Evolutionary conservation across 176 grass and related monocot genomes (phyloP).

Genomic region (Stipa capillata): DNA sequence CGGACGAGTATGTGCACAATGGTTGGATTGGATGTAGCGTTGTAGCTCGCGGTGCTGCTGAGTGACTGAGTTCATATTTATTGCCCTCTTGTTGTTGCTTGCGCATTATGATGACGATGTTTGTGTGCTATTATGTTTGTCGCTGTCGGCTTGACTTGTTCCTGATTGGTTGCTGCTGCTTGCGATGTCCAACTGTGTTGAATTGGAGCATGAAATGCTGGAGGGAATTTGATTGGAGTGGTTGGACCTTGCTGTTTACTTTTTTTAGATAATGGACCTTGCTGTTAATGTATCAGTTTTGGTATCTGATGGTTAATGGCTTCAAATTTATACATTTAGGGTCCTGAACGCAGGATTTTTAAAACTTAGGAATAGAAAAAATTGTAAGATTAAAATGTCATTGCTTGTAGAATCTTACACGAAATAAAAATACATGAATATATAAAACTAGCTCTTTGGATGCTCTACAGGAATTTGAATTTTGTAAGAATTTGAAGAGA

Average conservation of each 20-base stretch:
- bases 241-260: background rate
- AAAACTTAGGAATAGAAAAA: too few relatives aligned
- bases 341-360: too few relatives aligned
- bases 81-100: background rate
- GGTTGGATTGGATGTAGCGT: background rate
- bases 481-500: too few relatives aligned
- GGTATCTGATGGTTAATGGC: background rate
- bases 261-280: too few relatives aligned
- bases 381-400: too few relatives aligned
- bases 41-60: conserved; percentile 25
- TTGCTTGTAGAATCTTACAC: too few relatives aligned
- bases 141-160: background rate
- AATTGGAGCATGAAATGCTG: background rate
- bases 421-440: too few relatives aligned
- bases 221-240: background rate
- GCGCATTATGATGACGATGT: background rate
- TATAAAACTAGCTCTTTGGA: too few relatives aligned
- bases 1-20: conserved; percentile 13
- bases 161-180: background rate
- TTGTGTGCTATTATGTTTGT: background rate
- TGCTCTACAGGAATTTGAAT: too few relatives aligned
- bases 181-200: background rate
- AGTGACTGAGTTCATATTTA: conserved; percentile 11
- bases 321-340: too few relatives aligned
- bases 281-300: background rate